Evolutionary conservation across 805 yeast genomes (phyloP), one percentile per base, ranked within the genome.

Genomic region (Schwanniomyces yamadae): DNA sequence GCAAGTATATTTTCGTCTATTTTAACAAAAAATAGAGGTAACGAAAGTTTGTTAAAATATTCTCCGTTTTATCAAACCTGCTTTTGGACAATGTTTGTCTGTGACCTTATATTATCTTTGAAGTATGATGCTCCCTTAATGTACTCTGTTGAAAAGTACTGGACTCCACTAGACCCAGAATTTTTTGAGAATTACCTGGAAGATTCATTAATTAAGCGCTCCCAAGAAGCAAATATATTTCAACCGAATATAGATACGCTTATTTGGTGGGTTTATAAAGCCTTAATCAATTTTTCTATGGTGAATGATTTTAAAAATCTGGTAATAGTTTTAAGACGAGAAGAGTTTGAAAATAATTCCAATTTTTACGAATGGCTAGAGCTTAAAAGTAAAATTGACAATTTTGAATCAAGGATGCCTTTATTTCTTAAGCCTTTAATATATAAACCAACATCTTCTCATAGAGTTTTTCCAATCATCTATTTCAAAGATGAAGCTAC

Each of bases 211-310:
- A 23, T 25, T 12, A 16, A 29, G 11, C 10, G 31, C 9, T 22
- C 35, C 8, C 20, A 30, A 16, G 38, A 30, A 13, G 34, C 29
- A 24, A 34, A 37, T 6, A 17, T 15, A 5, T 24, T 22, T 9
- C 2, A 18, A 6, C 23, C 23, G 11, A 46, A 43, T 37, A 45
- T 44, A 29, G 50, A 38, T 24, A 35, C 39, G 23, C 48, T 59
- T 5, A 39, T 55, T n/a, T 65, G 68, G 69, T 66, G 69, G 69
- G 45, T 55, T 26, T 59, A 61, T 34, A 57, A 59, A 35, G 44
- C 61, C 23, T 39, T 59, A 23, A 30, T 62, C 10, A 50, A 52
- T 29, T 57, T 50, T 34, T 50, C 61, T 31, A 33, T 42, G 12
- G 50, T 63, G 31, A 58, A 54, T 39, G 69, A 63, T 24, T 61